A percentile compares a stretch with the other conserved stretches of the same genome.
These are phyloP conservation scores for Agrocybe chaxingu DNA, from an alignment of 768 basidiomycete genomes.

Conservation along the genomic window DNA sequence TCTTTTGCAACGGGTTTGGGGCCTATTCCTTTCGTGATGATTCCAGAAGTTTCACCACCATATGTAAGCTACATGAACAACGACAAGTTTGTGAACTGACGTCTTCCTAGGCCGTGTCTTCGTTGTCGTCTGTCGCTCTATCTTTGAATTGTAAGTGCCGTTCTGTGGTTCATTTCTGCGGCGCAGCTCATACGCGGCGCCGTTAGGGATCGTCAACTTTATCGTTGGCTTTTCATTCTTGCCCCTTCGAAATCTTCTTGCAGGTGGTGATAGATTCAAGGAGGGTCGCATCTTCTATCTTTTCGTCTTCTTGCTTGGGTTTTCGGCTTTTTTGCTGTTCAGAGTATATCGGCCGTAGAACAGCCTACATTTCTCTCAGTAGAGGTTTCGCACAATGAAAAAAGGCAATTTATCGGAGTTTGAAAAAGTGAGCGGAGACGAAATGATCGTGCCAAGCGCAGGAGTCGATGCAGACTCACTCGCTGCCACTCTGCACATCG, in stretches of 20 bases:
- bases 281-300: slow-evolving; percentile 90
- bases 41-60: slow-evolving; percentile 83
- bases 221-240: slow-evolving; percentile 82
- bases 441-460: slow-evolving; percentile 21
- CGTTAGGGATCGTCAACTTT: slow-evolving; percentile 80
- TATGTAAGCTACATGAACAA: slow-evolving; percentile 47
- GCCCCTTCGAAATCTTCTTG: slow-evolving; percentile 73
- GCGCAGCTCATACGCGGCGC: too few species aligned
- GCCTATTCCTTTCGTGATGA: slow-evolving; percentile 89
- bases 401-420: slow-evolving; percentile 19
- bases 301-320: slow-evolving; percentile 60
- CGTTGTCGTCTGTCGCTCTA: slow-evolving; percentile 71
- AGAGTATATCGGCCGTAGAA: slow-evolving; percentile 30
- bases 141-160: slow-evolving; percentile 62
- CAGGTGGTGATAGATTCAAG: slow-evolving; percentile 54
- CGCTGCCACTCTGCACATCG: slow-evolving; percentile 39
- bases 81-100: slow-evolving; percentile 3
- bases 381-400: neutral
- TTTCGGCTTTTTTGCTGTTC: slow-evolving; percentile 33
- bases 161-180: neutral
- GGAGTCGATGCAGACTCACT: slow-evolving; percentile 18
- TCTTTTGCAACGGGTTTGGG: slow-evolving; percentile 90
- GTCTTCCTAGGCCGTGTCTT: slow-evolving; percentile 63
- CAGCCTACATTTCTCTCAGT: neutral
- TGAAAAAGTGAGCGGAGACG: slow-evolving; percentile 30